Percentiles rank a stretch among this genome's conserved stretches.
Evolutionary conservation across 2,329 filamentous ascomycete species (phyloP).

Genomic region (Penicillium sp.): DNA sequence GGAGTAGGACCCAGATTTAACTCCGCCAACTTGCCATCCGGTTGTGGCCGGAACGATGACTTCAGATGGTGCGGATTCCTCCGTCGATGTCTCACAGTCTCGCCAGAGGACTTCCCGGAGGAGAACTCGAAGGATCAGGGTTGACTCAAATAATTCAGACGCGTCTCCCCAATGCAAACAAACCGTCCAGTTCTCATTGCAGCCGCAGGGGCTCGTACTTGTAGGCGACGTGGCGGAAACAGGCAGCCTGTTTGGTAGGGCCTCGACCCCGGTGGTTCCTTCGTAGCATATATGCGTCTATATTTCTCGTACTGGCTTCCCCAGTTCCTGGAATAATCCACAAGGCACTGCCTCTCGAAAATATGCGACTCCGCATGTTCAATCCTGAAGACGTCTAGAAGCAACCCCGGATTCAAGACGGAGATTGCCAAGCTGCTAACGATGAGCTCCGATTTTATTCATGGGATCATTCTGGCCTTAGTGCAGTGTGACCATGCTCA

Average conservation of each 20-base stretch:
- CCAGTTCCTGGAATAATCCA: neutral
- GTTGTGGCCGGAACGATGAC: neutral
- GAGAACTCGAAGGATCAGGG: neutral
- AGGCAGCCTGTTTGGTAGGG: neutral
- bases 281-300: neutral
- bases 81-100: neutral
- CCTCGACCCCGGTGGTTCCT: no score
- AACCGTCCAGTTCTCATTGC: neutral
- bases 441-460: neutral
- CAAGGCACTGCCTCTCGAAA: neutral
- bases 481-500: neutral
- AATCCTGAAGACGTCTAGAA: neutral
- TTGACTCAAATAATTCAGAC: neutral
- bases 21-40: neutral
- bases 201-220: neutral
- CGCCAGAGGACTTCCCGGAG: neutral
- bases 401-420: neutral
- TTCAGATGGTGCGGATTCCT: neutral
- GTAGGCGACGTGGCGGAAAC: neutral
- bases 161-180: neutral
- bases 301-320: neutral
- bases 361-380: neutral
- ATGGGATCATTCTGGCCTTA: neutral
- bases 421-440: neutral
- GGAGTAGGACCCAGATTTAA: neutral